Base-by-base conservation (phyloP, 1,284 basidiomycete species). In the Trichosporon coremiiforme region DNA sequence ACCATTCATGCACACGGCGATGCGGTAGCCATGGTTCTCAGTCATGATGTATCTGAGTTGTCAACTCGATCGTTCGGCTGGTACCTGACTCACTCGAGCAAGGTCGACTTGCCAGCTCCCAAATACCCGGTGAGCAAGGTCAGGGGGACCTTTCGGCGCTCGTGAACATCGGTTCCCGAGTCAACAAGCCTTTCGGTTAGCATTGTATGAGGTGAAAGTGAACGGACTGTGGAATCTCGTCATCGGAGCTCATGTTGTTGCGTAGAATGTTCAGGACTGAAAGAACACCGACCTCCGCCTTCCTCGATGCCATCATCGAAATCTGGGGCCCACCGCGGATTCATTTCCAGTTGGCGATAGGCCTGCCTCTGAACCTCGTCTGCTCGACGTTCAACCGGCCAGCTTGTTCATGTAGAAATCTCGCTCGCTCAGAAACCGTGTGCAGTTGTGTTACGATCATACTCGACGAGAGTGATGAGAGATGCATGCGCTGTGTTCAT, bases 1-100 rank as follows among this genome's bases (percentile, higher is more conserved):
- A 82, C 82, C 94, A 79, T 97, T 98, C 93, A 98, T 95, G 77
- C 97, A 96, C 29, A 98, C 95, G 4, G 95, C 95, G 73, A 98
- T 96, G 53, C 92, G 89, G 78, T 94, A 93, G 0, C 95, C 94
- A 86, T 97, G 95, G 62, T 90, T 87, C 78, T 93, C 93, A 4
- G 91, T 95, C 71, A 98, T 85, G 72, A 97, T 95, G 45, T 93
- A 90, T 75, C 91, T 93, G 67, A 1, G 7, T 31, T 35, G 38
- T 66, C 38, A 73, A 67, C 4, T 33, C 9, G 9, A 17, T 12
- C 22, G 17, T 25, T 38, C 13, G 12, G n/a, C 12, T 9, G 33
- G 33, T 35, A 35, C 33, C 10, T 12, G 13, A 69, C 81, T 69
- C 70, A 83, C 76, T 86, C 78, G 13, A 98, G 87, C 45, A 96